Evolutionary conservation across 2,329 filamentous ascomycete species (phyloP).

Genomic region (Gnomoniopsis smithogilvyi): DNA sequence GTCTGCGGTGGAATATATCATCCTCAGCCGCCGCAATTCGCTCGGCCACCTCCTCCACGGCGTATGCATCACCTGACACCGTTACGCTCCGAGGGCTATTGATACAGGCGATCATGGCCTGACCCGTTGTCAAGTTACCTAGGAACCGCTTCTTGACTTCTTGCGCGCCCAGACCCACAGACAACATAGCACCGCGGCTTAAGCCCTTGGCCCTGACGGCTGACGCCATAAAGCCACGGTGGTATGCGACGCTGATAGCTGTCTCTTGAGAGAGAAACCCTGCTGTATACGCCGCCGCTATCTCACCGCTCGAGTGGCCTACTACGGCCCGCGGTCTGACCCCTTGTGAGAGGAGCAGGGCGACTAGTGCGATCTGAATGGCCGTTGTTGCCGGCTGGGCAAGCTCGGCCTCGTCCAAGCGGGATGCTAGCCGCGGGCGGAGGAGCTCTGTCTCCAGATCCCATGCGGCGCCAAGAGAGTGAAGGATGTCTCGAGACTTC

Average conservation of each 20-base stretch:
- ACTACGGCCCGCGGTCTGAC: slow-evolving; percentile 30
- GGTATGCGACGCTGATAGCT: not conserved
- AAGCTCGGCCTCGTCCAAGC: slow-evolving; percentile 16
- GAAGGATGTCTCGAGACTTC: not conserved
- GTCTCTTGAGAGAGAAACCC: slow-evolving; percentile 15
- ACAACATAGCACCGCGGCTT: slow-evolving; percentile 17
- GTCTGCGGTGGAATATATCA: not conserved
- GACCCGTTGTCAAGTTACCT: too few species aligned
- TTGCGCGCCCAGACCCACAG: slow-evolving; percentile 11
- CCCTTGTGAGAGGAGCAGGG: slow-evolving; percentile 29
- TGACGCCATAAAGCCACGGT: slow-evolving; percentile 5
- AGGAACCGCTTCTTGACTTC: too few species aligned
- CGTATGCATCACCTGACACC: slow-evolving; percentile 3
- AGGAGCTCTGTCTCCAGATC: slow-evolving; percentile 1
- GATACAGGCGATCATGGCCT: slow-evolving; percentile 40
- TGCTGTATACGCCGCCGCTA: slow-evolving; percentile 36
- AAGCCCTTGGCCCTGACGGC: not conserved
- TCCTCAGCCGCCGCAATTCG: not conserved
- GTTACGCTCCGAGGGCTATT: slow-evolving; percentile 39
- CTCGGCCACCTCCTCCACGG: not conserved
- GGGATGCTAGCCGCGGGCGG: not conserved
- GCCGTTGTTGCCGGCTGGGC: slow-evolving; percentile 46
- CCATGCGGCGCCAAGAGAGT: not conserved
- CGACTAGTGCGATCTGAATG: slow-evolving; percentile 41
- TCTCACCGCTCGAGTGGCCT: slow-evolving; percentile 39